phyloP scores from a whole-genome alignment of 2,329 filamentous ascomycete species.

The Calonectria pseudoreteaudii region DNA sequence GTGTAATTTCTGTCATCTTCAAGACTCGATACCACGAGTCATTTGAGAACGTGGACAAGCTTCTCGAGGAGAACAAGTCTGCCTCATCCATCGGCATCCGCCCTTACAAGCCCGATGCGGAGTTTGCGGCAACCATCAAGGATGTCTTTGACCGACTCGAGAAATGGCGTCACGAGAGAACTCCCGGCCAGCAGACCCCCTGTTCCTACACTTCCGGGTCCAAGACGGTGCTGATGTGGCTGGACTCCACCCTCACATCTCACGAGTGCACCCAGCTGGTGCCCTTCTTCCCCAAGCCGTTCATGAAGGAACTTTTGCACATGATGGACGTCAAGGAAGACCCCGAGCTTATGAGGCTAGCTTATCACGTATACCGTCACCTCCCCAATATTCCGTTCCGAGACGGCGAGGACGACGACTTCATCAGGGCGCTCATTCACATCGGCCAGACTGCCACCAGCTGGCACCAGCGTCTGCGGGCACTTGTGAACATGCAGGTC shows the following conservation, averaged over 20 bases:
- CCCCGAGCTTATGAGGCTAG: constrained; percentile 91
- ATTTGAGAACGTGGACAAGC: constrained; percentile 80
- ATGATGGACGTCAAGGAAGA: constrained; percentile 99
- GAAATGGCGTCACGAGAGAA: constrained; percentile 86
- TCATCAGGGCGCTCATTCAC: constrained; percentile 87
- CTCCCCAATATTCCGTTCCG: constrained; percentile 95
- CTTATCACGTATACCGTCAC: constrained; percentile 97
- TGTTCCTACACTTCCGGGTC: constrained; percentile 95
- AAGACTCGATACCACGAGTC: constrained; percentile 95
- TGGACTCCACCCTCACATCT: constrained; percentile 90
- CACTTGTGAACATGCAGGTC: constrained; percentile 98
- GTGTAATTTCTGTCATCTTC: constrained; percentile 88
- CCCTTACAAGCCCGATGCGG: constrained; percentile 82
- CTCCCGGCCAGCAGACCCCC: constrained; percentile 90
- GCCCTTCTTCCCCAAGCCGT: constrained; percentile 88
- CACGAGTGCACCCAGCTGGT: constrained; percentile 93
- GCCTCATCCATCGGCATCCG: constrained; percentile 86
- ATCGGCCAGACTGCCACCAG: constrained; percentile 87
- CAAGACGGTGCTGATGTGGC: constrained; percentile 95
- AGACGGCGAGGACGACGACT: constrained; percentile 83
- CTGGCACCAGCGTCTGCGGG: constrained; percentile 95
- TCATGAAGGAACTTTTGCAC: constrained; percentile 93
- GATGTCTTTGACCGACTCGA: constrained; percentile 85
- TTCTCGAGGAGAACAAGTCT: constrained; percentile 83
- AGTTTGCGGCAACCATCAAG: constrained; percentile 78